Percentiles rank a stretch among this genome's conserved stretches.
phyloP scores from a whole-genome alignment of 2,329 filamentous ascomycete species.

The Colletotrichum eremochloae region DNA sequence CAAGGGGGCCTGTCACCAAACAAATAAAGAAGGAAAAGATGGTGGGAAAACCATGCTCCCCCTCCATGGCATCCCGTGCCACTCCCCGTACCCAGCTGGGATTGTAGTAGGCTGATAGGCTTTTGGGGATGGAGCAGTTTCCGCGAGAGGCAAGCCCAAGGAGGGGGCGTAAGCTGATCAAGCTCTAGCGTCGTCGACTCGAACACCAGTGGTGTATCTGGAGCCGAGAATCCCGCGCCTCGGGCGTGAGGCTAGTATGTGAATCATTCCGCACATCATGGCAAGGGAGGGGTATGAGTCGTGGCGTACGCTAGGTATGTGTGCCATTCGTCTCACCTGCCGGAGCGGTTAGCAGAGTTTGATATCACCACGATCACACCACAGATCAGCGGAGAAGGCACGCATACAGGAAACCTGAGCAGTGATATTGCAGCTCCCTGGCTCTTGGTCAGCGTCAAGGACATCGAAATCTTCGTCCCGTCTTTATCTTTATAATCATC shows the following conservation, averaged over 20 bases:
- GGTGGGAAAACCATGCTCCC: constrained; percentile 8
- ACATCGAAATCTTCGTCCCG: background rate
- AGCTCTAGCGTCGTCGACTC: constrained; percentile 1
- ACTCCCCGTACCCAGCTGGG: constrained; percentile 34
- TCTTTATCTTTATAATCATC: background rate
- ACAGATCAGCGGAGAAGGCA: background rate
- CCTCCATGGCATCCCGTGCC: background rate
- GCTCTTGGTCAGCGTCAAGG: background rate
- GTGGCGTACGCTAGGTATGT: background rate
- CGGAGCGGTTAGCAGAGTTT: background rate
- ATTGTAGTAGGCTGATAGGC: background rate
- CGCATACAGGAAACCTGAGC: too few species aligned
- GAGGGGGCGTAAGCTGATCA: constrained; percentile 9
- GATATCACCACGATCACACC: background rate
- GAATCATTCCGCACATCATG: constrained; percentile 8
- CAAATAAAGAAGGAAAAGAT: background rate
- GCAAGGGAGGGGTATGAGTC: background rate
- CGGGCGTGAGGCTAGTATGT: constrained; percentile 29
- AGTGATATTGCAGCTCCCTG: too few species aligned
- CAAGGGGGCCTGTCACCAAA: constrained; percentile 7
- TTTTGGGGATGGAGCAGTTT: constrained; percentile 3
- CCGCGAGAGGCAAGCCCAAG: background rate
- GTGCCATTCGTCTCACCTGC: background rate
- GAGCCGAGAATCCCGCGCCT: background rate
- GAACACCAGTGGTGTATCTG: constrained; percentile 27